Percentiles rank a stretch among this genome's conserved stretches.
phyloP scores from a whole-genome alignment of 2,329 filamentous ascomycete genomes.

The Aspergillus melleus region DNA sequence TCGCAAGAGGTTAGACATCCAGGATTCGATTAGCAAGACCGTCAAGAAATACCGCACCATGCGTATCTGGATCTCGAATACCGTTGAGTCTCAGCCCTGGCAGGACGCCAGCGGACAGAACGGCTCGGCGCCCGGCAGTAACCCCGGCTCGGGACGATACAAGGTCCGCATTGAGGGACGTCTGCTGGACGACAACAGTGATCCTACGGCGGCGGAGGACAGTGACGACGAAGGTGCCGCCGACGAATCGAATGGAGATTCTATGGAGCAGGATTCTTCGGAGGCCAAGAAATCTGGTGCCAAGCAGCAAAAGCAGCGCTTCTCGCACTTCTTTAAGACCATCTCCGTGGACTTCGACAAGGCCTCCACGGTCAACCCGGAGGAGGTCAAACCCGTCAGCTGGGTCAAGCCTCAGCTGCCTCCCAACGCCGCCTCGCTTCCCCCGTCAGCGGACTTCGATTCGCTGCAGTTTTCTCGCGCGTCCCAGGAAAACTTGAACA shows the following conservation, averaged over 20 bases:
- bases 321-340: conserved; percentile 54
- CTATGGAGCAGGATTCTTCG: conserved; percentile 62
- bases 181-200: conserved; percentile 69
- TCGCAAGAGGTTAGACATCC: conserved; percentile 87
- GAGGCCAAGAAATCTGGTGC: conserved; percentile 29
- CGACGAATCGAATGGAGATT: conserved; percentile 44
- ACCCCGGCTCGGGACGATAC: conserved; percentile 54
- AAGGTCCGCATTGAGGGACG: conserved; percentile 89
- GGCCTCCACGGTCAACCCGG: conserved; percentile 39
- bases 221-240: conserved; percentile 46
- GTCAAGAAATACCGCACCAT: conserved; percentile 80
- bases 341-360: conserved; percentile 55
- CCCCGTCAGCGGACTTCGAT: conserved; percentile 78
- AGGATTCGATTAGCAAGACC: conserved; percentile 74
- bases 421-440: conserved; percentile 52
- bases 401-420: conserved; percentile 77
- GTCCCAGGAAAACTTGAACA: conserved; percentile 88
- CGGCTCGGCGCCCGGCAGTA: conserved; percentile 53
- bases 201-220: conserved; percentile 52
- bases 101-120: conserved; percentile 86
- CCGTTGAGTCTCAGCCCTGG: conserved; percentile 91
- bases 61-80: conserved; percentile 93
- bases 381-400: conserved; percentile 59
- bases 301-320: conserved; percentile 39
- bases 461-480: conserved; percentile 87